These are phyloP conservation scores for Candida pseudofarinosa DNA, from an alignment of 805 yeast genomes.

Conservation along the genomic window DNA sequence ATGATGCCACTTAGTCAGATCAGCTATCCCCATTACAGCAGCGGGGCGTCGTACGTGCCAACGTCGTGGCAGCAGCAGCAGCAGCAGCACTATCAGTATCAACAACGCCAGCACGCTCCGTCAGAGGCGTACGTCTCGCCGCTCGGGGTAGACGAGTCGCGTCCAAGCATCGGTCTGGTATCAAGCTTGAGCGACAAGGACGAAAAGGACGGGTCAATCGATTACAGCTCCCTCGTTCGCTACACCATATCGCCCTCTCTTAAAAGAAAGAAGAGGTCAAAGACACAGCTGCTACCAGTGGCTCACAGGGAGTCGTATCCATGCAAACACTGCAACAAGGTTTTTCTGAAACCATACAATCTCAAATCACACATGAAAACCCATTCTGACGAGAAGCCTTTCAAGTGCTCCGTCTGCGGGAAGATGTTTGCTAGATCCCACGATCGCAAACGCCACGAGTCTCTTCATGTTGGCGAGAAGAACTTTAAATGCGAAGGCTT, in stretches of 20 bases:
- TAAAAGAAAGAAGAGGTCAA: slow-evolving; percentile 24
- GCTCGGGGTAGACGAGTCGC: background rate
- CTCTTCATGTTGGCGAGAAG: slow-evolving; percentile 69
- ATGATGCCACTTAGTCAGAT: background rate
- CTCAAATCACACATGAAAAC: slow-evolving; percentile 48
- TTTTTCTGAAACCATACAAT: slow-evolving; percentile 47
- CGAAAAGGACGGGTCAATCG: slow-evolving; percentile 15
- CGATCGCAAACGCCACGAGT: slow-evolving; percentile 72
- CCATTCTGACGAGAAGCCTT: slow-evolving; percentile 67
- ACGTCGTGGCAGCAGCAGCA: background rate
- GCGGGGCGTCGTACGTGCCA: background rate
- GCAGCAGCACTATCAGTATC: background rate
- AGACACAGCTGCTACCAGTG: background rate
- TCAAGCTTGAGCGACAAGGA: slow-evolving; percentile 1
- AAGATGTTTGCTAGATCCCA: slow-evolving; percentile 74
- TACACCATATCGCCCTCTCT: slow-evolving; percentile 30
- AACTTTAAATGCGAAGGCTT: slow-evolving; percentile 64
- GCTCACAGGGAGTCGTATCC: slow-evolving; percentile 18
- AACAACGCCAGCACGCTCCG: background rate
- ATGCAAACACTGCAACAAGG: slow-evolving; percentile 42
- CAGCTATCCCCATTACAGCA: background rate
- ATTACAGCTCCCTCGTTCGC: slow-evolving; percentile 31
- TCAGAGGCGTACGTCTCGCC: background rate
- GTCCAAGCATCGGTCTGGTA: background rate
- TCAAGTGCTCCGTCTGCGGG: slow-evolving; percentile 57